Evolutionary conservation across 768 basidiomycete genomes (phyloP), one percentile per base, ranked within the genome.

Genomic region (Mycena vulgaris): DNA sequence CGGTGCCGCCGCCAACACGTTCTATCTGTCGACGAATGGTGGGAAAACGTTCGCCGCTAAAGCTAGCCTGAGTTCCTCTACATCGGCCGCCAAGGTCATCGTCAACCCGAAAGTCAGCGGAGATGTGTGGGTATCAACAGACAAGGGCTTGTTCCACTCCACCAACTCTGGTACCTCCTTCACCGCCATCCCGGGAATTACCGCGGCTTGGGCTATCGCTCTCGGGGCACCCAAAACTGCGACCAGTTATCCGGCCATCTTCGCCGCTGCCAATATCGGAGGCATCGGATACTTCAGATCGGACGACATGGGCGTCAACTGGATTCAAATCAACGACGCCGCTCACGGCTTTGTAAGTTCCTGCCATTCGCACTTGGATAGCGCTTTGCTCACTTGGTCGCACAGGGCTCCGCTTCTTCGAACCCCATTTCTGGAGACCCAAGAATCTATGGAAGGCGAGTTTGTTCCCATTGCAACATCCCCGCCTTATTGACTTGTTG

Each of bases 111-210:
- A 77, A 62, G 81, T 86, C 5, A 86, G 87, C 5, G 90, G 89
- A 11, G 90, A 92, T 74, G 81, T 92, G 35, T 92, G 90, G 89
- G 89, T 91, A 2, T 89, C 89, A 1, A 87, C 89, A 3, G 88
- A 89, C 76, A 83, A 78, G 45, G 86, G 83, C 25, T 78, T 91
- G 30, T 90, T 87, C 85, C 89, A 89, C 76, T 87, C 88, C 2
- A 88, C 86, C 16, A 79, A 90, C 77, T 81, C 75, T 19, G 89
- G 90, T 0, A 75, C 83, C 0, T 80, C 85, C 4, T 89, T 90
- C 77, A 80, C 81, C n/a, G 73, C 85, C 8, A 76, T 90, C 51
- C 73, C 85, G 19, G 86, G 85, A 1, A 78, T 89, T 47, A 80
- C 81, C 8, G 79, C 85, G 69, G 89, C 89, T 2, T 91, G 89